Evolutionary conservation across 345 rosid genomes (phyloP), one percentile per base, ranked within the genome.

Genomic region (Eucalyptus polybractea): DNA sequence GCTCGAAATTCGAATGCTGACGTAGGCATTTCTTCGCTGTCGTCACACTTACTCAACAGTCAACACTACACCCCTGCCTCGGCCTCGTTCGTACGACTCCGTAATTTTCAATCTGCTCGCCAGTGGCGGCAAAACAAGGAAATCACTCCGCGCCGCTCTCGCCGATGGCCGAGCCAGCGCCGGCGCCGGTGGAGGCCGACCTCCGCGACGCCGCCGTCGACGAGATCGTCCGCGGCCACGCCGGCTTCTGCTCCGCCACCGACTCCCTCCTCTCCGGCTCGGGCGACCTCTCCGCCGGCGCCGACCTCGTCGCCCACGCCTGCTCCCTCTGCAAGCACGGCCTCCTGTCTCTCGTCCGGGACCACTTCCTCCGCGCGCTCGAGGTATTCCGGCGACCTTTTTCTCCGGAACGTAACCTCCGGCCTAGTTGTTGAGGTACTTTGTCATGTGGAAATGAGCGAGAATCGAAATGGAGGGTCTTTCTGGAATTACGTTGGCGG

Each of bases 291-390:
- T 92, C 94, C 21, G 89, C 88, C 33, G 93, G 89, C 40, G 86
- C 93, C 49, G 95, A 93, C 90, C 91, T 97, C 76, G 90, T 92
- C 53, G 89, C 95, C 80, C 93, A 93, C 91, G 94, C 94, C 42
- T 95, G 69, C 90, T 47, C 89, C 87, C 99, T 97, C 88, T 95
- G 97, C 94, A 94, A 93, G 51, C 92, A 94, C 86, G 94, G 96
- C 45, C 99, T 97, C 89, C 92, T 91, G 56, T 92, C 97, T 92
- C 95, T 97, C n/a, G 95, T 93, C 87, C 90, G 91, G 69, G 99
- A 97, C 88, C 97, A 62, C 69, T 62, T 62, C 69, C 69, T 62
- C 69, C 69, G 69, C 69, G 69, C 69, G 69, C 69, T 62, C 31
- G 69, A 62, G 69, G 69, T 62, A 62, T 62, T 62, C 69, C 69